phyloP scores from a whole-genome alignment of 257 asterid species.

The Leptodermis oblonga region DNA sequence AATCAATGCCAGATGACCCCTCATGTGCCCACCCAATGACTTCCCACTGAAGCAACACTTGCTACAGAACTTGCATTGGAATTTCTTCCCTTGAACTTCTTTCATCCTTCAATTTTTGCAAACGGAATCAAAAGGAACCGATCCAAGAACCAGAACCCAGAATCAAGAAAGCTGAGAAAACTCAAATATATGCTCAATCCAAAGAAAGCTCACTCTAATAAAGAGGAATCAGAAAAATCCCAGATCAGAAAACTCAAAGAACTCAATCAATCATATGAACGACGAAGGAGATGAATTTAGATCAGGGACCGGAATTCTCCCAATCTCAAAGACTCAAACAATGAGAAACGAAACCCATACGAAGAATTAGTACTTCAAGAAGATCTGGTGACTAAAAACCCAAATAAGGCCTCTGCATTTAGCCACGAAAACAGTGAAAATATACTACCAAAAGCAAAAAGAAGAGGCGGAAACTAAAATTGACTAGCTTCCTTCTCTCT shows the following conservation, averaged over 20 bases:
- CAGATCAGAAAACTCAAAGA: slow-evolving; percentile 23
- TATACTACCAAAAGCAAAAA: slow-evolving; percentile 21
- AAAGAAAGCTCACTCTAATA: neutral
- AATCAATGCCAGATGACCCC: slow-evolving; percentile 58
- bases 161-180: slow-evolving; percentile 29
- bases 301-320: neutral
- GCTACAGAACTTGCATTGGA: slow-evolving; percentile 66
- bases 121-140: neutral
- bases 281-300: neutral
- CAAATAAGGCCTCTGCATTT: slow-evolving; percentile 18
- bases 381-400: slow-evolving; percentile 23
- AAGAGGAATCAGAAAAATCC: slow-evolving; percentile 19
- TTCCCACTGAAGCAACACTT: slow-evolving; percentile 63
- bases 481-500: neutral
- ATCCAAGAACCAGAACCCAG: slow-evolving; percentile 29
- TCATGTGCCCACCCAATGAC: slow-evolving; percentile 95
- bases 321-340: neutral
- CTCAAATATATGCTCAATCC: slow-evolving; percentile 7
- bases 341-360: neutral
- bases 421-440: slow-evolving; percentile 16
- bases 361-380: slow-evolving; percentile 4
- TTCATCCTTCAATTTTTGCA: slow-evolving; percentile 32
- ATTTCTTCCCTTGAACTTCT: slow-evolving; percentile 39
- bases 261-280: neutral
- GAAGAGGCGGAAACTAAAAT: slow-evolving; percentile 2